These are phyloP conservation scores for Venturia nashicola DNA, from an alignment of 2,329 filamentous ascomycete genomes.

Conservation along the genomic window DNA sequence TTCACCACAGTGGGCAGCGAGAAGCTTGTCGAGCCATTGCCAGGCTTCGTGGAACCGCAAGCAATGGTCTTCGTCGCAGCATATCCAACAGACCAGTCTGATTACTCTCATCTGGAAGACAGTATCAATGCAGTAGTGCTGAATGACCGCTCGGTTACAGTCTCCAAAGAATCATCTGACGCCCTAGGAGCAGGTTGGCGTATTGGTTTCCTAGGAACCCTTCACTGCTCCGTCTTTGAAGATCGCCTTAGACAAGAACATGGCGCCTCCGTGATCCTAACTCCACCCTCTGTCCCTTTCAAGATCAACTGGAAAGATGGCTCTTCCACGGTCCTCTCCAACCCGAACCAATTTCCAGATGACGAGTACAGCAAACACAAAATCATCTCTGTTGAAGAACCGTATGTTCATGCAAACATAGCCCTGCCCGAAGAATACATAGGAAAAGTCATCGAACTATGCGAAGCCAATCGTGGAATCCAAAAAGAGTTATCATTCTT, in stretches of 20 bases:
- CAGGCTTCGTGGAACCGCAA: constrained; percentile 93
- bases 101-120: constrained; percentile 78
- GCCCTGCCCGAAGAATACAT: constrained; percentile 91
- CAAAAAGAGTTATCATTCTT: constrained; percentile 88
- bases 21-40: constrained; percentile 63
- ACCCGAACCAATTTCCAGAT: constrained; percentile 80
- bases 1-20: constrained; percentile 75
- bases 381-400: constrained; percentile 53
- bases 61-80: constrained; percentile 98
- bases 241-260: constrained; percentile 91
- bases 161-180: constrained; percentile 90
- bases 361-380: constrained; percentile 43
- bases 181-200: constrained; percentile 90
- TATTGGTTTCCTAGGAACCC: constrained; percentile 84
- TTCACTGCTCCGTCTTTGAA: constrained; percentile 98
- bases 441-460: constrained; percentile 88
- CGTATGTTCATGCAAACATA: constrained; percentile 70
- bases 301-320: constrained; percentile 71
- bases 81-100: constrained; percentile 82
- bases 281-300: constrained; percentile 86
- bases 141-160: constrained; percentile 87
- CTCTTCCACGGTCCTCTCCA: constrained; percentile 66
- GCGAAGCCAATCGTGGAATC: constrained; percentile 76
- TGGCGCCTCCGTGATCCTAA: constrained; percentile 90
- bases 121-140: constrained; percentile 88